phyloP scores from a whole-genome alignment of 2,329 filamentous ascomycete genomes.

The Torrubiella hemipterigena region DNA sequence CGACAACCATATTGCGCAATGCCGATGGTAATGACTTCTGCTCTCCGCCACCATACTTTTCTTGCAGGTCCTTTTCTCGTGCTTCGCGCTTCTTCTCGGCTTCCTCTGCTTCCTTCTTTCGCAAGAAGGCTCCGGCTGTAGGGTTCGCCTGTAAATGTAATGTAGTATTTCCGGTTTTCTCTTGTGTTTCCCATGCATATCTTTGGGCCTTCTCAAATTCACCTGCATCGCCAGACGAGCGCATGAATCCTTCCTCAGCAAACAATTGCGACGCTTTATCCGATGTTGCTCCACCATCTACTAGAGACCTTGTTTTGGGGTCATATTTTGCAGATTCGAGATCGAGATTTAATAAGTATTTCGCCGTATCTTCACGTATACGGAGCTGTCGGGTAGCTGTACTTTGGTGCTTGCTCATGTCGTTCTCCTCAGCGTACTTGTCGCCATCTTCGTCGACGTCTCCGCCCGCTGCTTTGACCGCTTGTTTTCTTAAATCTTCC shows the following conservation, averaged over 20 bases:
- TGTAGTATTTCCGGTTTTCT: slow-evolving; percentile 64
- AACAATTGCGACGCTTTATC: slow-evolving; percentile 74
- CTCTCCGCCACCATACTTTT: slow-evolving; percentile 70
- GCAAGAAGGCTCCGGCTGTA: slow-evolving; percentile 75
- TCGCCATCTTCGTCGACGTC: slow-evolving; percentile 45
- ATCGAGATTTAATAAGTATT: slow-evolving; percentile 90
- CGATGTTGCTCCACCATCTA: slow-evolving; percentile 68
- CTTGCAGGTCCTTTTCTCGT: slow-evolving; percentile 57
- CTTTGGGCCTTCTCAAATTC: slow-evolving; percentile 84
- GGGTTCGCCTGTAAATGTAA: slow-evolving; percentile 93
- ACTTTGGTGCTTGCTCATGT: slow-evolving; percentile 89
- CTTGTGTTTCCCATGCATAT: slow-evolving; percentile 93
- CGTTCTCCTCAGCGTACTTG: slow-evolving; percentile 86
- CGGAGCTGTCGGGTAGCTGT: slow-evolving; percentile 84
- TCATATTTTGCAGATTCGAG: slow-evolving; percentile 96
- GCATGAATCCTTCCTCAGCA: slow-evolving; percentile 86
- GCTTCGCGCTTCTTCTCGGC: slow-evolving; percentile 56
- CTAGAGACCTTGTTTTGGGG: slow-evolving; percentile 86
- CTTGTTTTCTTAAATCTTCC: slow-evolving; percentile 58
- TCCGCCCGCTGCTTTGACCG: slow-evolving; percentile 34
- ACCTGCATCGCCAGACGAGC: slow-evolving; percentile 77
- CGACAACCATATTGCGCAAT: slow-evolving; percentile 54
- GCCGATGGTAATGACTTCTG: slow-evolving; percentile 42
- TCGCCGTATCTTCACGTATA: slow-evolving; percentile 91
- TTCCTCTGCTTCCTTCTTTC: slow-evolving; percentile 70